phyloP scores from a whole-genome alignment of 2,329 filamentous ascomycete species.

The Diaporthe citri region DNA sequence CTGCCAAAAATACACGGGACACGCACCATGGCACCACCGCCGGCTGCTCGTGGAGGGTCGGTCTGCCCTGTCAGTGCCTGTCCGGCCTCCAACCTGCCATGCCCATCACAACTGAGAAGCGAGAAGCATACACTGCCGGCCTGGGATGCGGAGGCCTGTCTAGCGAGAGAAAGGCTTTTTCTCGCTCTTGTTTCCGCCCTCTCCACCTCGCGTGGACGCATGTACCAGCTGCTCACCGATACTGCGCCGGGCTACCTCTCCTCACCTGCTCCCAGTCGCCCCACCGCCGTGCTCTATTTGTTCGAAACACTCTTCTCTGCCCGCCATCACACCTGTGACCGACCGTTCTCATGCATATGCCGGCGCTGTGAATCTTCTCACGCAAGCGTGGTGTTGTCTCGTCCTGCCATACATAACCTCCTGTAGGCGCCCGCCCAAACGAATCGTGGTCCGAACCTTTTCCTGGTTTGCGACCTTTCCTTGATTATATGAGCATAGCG shows the following conservation, averaged over 20 bases:
- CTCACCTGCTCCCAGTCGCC: conserved; percentile 30
- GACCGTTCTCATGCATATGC: conserved; percentile 40
- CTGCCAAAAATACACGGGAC: conserved; percentile 47
- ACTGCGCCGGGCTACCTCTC: conserved; percentile 34
- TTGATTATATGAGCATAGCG: conserved; percentile 50
- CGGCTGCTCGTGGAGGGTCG: conserved; percentile 36
- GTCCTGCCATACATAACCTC: conserved; percentile 61
- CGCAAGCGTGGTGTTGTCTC: conserved; percentile 32
- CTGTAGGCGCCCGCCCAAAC: conserved; percentile 57
- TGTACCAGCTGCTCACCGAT: conserved; percentile 31
- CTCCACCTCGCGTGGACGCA: conserved; percentile 15
- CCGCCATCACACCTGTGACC: conserved; percentile 42
- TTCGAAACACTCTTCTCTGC: conserved; percentile 36
- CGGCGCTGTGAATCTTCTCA: conserved; percentile 37
- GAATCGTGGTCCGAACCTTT: conserved; percentile 48
- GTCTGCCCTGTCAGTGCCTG: conserved; percentile 35
- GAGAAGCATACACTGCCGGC: conserved; percentile 35
- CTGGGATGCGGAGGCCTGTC: conserved; percentile 33
- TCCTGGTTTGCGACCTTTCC: conserved; percentile 57
- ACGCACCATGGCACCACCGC: conserved; percentile 36
- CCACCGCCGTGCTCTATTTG: conserved; percentile 36
- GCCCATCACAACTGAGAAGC: conserved; percentile 26
- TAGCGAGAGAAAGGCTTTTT: conserved; percentile 19
- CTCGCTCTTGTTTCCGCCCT: conserved; percentile 9
- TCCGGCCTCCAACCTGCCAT: conserved; percentile 20